Evolutionary conservation across 345 rosid genomes (phyloP), one percentile per base, ranked within the genome.

Genomic region (Zanthoxylum bungeanum): DNA sequence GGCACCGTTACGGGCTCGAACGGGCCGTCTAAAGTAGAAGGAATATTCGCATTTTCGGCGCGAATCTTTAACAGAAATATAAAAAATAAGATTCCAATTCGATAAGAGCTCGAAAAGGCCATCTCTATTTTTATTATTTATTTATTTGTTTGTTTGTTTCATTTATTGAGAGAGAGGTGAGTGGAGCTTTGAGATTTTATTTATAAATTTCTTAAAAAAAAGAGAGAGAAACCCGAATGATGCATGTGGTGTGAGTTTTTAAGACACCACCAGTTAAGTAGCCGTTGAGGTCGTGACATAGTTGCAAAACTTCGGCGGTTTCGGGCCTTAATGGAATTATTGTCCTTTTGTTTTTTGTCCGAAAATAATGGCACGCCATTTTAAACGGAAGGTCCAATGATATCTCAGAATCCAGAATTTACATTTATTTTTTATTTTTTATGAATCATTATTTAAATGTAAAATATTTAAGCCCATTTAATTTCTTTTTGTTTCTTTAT

Each of bases 1-100:
- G 91, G 88, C 21, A 82, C 84, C 0, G 93, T 90, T 5, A 82
- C 82, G n/a, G 96, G 93, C 25, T n/a, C 55, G 61, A 90, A 86
- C 0, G 93, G 89, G 5, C 91, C 96, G 12, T 88, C 89, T 59
- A 85, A 74, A 60, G 89, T 90, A 0, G 93, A 80, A 9, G 86
- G 88, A 64, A 86, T 85, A 66, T 16, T 24, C 33, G 24, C 34
- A 21, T 4, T 28, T 16, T 1, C 17, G 56, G 34, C 61, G 60
- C 10, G 4, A 53, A 55, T 30, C 21, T 22, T 17, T 16, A 47
- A 30, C 69, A 65, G 40, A 11, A 47, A 17, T 21, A 65, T 3
- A 27, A 4, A 47, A 49, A 36, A 22, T 36, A 37, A n/a, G 3
- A 60, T 24, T 56, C 34, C n/a, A 12, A 27, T 12, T 1, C 8